Evolutionary conservation across 768 basidiomycete species (phyloP), one percentile per base, ranked within the genome.

Genomic region (Serpula lacrymans): DNA sequence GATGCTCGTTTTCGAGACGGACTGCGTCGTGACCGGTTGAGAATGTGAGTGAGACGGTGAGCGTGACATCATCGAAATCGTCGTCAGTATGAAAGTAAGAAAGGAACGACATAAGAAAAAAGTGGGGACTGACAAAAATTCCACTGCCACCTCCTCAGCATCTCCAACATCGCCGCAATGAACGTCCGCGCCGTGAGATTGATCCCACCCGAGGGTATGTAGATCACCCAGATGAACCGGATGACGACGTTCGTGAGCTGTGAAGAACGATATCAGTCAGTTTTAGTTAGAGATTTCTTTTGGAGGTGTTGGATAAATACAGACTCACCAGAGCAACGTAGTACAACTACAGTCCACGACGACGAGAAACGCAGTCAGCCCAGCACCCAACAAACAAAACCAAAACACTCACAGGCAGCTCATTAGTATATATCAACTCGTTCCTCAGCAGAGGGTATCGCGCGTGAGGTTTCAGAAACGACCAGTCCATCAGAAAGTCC

Each of bases 401-500:
- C 27, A 29, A 25, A 18, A 13, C 37, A 55, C 74, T 41, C 39
- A 89, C 84, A 16, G 72, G 68, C 49, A 82, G 65, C 28, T 77
- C 55, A 33, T 81, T 74, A 5, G 72, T 67, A 58, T 93, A 97
- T 2, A 88, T 65, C 23, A 95, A 63, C 26, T 94, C 88, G 4
- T 68, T 60, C 13, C 96, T 80, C 3, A 98, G 72, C 28, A 88
- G 65, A 14, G 66, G 75, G 47, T 85, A 69, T 45, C 51, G 67
- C 6, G 71, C 67, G 42, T 69, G 80, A 4, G 73, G 69, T 42
- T 77, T 71, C 30, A 91, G 66, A 31, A 98, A 57, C 2, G 87
- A 89, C 95, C 95, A 97, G 59, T 98, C 95, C 79, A 94, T 87
- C 8, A 84, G 55, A 23, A 91, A 59, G 52, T 96, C 92, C 91